Conservation (phyloP, 306 rosid species). For the Nissolia schottii region DNA sequence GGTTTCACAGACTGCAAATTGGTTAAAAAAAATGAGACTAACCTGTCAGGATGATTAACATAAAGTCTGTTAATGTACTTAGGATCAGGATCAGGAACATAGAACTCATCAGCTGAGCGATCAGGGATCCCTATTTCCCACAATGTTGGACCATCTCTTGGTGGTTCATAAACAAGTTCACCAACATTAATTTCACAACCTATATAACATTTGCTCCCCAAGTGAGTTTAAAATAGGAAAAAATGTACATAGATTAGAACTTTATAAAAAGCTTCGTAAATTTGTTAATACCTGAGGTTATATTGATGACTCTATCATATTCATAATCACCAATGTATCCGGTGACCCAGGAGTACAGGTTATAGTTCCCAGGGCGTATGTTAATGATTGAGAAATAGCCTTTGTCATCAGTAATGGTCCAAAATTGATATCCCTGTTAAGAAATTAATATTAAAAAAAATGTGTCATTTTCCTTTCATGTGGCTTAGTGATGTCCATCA, state of each 20-base stretch:
- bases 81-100: slow-evolving; percentile 66
- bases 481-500: not conserved
- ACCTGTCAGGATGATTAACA: slow-evolving; percentile 68
- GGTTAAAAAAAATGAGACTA: not conserved
- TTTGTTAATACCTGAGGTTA: slow-evolving; percentile 54
- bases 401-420: slow-evolving; percentile 64
- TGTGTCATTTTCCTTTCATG: not conserved
- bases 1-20: not conserved
- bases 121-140: slow-evolving; percentile 90
- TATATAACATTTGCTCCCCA: not conserved
- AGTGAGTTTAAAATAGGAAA: not conserved
- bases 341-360: slow-evolving; percentile 68
- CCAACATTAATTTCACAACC: slow-evolving; percentile 47
- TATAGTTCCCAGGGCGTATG: slow-evolving; percentile 49
- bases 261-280: not conserved
- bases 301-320: slow-evolving; percentile 28
- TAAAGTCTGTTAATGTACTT: slow-evolving; percentile 55
- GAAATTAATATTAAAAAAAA: not conserved
- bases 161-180: slow-evolving; percentile 54
- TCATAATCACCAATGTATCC: slow-evolving; percentile 64
- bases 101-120: slow-evolving; percentile 74
- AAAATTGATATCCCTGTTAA: slow-evolving; percentile 85
- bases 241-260: not conserved
- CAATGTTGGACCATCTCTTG: slow-evolving; percentile 67
- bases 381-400: slow-evolving; percentile 57